phyloP scores from a whole-genome alignment of 768 basidiomycete species.

The Galerina marginata region DNA sequence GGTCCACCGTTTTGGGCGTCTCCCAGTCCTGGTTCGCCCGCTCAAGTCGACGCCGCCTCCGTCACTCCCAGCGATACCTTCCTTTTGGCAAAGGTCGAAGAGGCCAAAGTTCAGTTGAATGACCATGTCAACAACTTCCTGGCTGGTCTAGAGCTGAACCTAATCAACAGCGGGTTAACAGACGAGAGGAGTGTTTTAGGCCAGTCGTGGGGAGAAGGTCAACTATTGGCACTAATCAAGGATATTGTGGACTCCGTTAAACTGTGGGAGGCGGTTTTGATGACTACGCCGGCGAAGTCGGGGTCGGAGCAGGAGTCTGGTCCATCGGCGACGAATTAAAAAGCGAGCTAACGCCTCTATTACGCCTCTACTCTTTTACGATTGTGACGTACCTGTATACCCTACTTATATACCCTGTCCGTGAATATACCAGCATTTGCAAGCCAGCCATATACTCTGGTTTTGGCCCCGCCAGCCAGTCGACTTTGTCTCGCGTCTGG shows the following conservation, averaged over 20 bases:
- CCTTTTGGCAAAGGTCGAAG: background rate
- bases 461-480: no score
- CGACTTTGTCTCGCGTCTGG: no score
- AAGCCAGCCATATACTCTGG: no score
- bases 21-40: background rate
- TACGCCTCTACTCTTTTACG: no score
- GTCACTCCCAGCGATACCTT: background rate
- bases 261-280: conserved; percentile 15
- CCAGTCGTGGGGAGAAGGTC: conserved; percentile 16
- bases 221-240: conserved; percentile 6
- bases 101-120: background rate
- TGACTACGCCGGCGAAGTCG: conserved; percentile 3
- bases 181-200: conserved; percentile 16
- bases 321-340: background rate
- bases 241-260: conserved; percentile 16
- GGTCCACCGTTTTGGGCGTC: conserved; percentile 23
- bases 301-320: background rate
- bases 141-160: conserved; percentile 13
- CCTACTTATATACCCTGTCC: no score
- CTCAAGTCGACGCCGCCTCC: background rate
- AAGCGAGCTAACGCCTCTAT: background rate
- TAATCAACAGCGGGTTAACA: conserved; percentile 2
- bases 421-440: no score
- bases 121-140: conserved; percentile 18
- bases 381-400: no score